These are phyloP conservation scores for Stephanocyclus meneghinianus DNA, from an alignment of 352 stramenopile species.

Conservation along the genomic window DNA sequence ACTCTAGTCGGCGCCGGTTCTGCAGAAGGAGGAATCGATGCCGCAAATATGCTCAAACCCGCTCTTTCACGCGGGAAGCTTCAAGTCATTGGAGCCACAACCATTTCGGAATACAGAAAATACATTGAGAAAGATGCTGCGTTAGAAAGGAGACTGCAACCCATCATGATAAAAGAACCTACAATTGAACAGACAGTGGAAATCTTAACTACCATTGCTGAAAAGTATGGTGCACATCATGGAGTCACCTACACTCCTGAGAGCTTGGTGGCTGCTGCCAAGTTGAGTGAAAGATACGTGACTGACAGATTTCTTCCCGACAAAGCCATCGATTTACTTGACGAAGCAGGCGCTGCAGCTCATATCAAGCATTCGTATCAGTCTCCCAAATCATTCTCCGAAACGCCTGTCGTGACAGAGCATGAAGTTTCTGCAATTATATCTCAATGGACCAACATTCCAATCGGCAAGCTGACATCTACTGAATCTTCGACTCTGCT, in stretches of 20 bases:
- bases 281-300: constrained; percentile 90
- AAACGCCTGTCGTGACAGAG: constrained; percentile 65
- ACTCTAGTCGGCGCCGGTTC: constrained; percentile 89
- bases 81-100: constrained; percentile 91
- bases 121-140: constrained; percentile 93
- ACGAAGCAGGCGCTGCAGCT: constrained; percentile 88
- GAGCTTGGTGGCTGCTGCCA: constrained; percentile 90
- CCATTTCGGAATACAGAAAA: constrained; percentile 90
- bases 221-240: constrained; percentile 90
- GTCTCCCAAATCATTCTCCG: constrained; percentile 12
- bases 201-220: constrained; percentile 87
- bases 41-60: constrained; percentile 92
- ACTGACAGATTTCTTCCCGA: constrained; percentile 93
- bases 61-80: constrained; percentile 86
- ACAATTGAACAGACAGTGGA: constrained; percentile 87
- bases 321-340: constrained; percentile 95
- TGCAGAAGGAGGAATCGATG: constrained; percentile 88
- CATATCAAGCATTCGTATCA: constrained; percentile 80
- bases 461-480: constrained; percentile 89
- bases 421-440: constrained; percentile 77
- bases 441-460: constrained; percentile 89
- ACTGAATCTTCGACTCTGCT: constrained; percentile 91
- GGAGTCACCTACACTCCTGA: constrained; percentile 91
- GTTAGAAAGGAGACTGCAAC: constrained; percentile 87
- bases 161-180: constrained; percentile 88